phyloP scores from a whole-genome alignment of 352 stramenopile genomes.

The Globisporangium spinosum region DNA sequence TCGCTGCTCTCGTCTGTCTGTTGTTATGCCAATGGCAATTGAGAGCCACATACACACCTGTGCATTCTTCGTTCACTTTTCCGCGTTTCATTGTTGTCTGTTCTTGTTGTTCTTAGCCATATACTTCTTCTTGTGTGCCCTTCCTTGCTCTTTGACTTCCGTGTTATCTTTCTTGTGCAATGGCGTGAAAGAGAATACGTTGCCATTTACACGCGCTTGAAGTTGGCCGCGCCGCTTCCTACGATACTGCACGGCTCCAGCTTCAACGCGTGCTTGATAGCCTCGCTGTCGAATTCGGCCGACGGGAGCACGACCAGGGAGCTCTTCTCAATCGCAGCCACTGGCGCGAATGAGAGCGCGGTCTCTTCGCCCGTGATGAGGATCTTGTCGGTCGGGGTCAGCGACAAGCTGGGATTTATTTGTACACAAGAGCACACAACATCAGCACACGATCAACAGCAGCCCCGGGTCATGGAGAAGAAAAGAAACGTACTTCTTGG shows the following conservation, averaged over 20 bases:
- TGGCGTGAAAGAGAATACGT: neutral
- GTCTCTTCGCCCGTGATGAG: conserved; percentile 65
- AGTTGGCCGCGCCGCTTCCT: conserved; percentile 66
- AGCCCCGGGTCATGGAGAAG: neutral
- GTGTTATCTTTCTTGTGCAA: neutral
- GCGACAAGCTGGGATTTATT: conserved; percentile 41
- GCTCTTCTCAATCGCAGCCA: conserved; percentile 72
- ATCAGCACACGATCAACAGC: neutral
- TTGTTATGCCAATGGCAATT: neutral
- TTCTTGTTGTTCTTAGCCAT: conserved; percentile 5
- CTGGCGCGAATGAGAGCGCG: conserved; percentile 60
- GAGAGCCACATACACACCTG: neutral
- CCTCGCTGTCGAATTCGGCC: conserved; percentile 59
- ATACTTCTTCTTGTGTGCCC: conserved; percentile 11
- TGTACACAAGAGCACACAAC: neutral
- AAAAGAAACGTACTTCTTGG: conserved; percentile 49
- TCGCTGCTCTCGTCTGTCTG: neutral
- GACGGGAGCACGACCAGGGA: conserved; percentile 78
- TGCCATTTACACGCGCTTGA: conserved; percentile 73
- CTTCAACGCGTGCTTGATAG: conserved; percentile 71
- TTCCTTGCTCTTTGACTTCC: neutral
- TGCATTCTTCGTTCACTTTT: neutral
- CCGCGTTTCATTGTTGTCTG: conserved; percentile 5
- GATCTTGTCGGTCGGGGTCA: conserved; percentile 82
- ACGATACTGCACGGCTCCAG: conserved; percentile 77